Evolutionary conservation across 345 rosid species (phyloP).

Genomic region (Linum trigynum): DNA sequence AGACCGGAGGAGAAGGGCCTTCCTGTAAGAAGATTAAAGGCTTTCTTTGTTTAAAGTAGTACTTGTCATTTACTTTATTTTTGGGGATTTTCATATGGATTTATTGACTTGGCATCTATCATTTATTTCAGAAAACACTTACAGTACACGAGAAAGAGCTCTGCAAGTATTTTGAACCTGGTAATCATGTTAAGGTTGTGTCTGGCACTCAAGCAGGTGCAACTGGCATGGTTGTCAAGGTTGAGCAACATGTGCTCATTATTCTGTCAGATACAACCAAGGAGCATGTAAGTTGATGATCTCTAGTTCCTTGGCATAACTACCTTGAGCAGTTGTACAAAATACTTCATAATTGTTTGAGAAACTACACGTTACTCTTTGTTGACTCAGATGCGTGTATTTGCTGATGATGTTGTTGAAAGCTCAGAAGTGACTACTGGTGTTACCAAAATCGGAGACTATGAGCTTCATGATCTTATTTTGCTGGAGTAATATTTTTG

Average conservation of each 20-base stretch:
- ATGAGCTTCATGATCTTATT: conserved; percentile 94
- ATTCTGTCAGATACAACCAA: conserved; percentile 84
- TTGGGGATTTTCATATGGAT: background rate
- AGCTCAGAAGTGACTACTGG: conserved; percentile 97
- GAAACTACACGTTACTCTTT: conserved; percentile 11
- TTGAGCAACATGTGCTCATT: conserved; percentile 87
- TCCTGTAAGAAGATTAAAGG: conserved; percentile 48
- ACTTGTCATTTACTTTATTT: background rate
- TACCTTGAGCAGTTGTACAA: background rate
- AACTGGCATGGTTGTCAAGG: conserved; percentile 97
- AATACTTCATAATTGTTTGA: background rate
- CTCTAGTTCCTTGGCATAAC: background rate
- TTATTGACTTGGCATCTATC: background rate
- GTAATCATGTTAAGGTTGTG: conserved; percentile 94
- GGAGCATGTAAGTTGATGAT: conserved; percentile 52
- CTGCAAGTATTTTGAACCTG: conserved; percentile 93
- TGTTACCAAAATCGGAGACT: conserved; percentile 74
- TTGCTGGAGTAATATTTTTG: conserved; percentile 65
- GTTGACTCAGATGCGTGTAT: conserved; percentile 58
- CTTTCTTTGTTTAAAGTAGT: conserved; percentile 1
- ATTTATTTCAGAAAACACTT: conserved; percentile 57
- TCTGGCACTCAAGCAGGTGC: conserved; percentile 91
- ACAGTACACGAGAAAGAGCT: conserved; percentile 80
- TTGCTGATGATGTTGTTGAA: conserved; percentile 93
- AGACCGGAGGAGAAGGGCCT: conserved; percentile 86